phyloP scores from a whole-genome alignment of 352 stramenopile species.

The Phytopythium vexans region DNA sequence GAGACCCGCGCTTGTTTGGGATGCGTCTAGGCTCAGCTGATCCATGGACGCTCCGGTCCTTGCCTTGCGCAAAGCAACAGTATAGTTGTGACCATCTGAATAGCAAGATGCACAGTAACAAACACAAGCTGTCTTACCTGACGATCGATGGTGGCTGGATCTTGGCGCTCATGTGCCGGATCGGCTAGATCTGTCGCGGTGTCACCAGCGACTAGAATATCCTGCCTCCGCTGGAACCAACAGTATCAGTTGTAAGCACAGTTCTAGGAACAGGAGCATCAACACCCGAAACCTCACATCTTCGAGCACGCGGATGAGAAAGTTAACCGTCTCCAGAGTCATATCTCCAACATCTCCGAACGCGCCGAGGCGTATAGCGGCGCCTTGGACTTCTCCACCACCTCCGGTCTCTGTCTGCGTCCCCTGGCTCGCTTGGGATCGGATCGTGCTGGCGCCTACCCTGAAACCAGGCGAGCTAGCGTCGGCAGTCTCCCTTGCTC shows the following conservation, averaged over 20 bases:
- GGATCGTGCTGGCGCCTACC: conserved; percentile 2
- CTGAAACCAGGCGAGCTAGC: conserved; percentile 6
- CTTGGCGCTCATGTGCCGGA: no score
- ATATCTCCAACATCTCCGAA: conserved; percentile 51
- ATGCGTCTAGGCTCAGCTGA: no score
- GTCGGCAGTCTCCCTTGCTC: conserved; percentile 7
- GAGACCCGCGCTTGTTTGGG: background rate
- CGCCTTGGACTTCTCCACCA: background rate
- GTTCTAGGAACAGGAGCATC: conserved; percentile 1
- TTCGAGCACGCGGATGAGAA: conserved; percentile 62
- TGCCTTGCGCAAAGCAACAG: no score
- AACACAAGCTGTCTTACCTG: no score
- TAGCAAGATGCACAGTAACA: no score
- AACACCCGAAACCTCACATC: conserved; percentile 28
- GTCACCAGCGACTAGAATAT: background rate
- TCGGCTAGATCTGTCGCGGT: no score
- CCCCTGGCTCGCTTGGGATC: conserved; percentile 15
- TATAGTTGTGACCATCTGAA: no score
- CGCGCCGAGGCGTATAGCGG: conserved; percentile 22
- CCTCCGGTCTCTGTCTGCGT: conserved; percentile 13
- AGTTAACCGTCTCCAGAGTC: conserved; percentile 64
- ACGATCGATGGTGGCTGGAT: no score
- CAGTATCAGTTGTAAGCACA: background rate
- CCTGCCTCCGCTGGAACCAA: conserved; percentile 24
- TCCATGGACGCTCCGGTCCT: no score